Conservation (phyloP, 441 rosid genomes). For the Aquilaria agallochum region DNA sequence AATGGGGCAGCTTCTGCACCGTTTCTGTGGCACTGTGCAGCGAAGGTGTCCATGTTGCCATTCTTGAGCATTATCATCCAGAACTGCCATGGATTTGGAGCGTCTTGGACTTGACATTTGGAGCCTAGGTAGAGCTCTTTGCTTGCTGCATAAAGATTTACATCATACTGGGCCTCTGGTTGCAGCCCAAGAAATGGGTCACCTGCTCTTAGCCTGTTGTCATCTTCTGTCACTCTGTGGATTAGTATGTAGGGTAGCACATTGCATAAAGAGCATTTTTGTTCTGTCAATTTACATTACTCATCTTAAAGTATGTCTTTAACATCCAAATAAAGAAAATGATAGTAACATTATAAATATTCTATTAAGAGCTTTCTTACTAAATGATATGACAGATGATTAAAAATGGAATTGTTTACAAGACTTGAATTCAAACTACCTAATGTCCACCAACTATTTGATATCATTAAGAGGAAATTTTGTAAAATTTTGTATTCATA, state of each 20-base stretch:
- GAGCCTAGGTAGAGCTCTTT: conserved; percentile 74
- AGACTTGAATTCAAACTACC: background rate
- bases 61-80: conserved; percentile 96
- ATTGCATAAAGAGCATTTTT: conserved; percentile 39
- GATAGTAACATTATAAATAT: too few species aligned
- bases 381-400: background rate
- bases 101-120: conserved; percentile 64
- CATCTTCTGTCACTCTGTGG: conserved; percentile 65
- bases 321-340: too few species aligned
- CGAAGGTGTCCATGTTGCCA: conserved; percentile 64
- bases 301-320: too few species aligned
- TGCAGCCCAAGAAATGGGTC: conserved; percentile 49
- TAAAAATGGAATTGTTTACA: background rate
- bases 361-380: too few species aligned
- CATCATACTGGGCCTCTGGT: conserved; percentile 24
- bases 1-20: conserved; percentile 61
- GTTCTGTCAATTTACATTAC: conserved; percentile 17
- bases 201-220: conserved; percentile 69
- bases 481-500: too few species aligned
- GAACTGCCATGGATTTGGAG: conserved; percentile 79
- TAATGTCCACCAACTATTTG: too few species aligned
- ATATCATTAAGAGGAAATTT: too few species aligned
- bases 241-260: conserved; percentile 35
- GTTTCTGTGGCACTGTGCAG: conserved; percentile 62
- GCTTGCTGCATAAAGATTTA: conserved; percentile 53